These are phyloP conservation scores for Recurvomyces mirabilis DNA, from an alignment of 495 filamentous ascomycete genomes.

Conservation along the genomic window DNA sequence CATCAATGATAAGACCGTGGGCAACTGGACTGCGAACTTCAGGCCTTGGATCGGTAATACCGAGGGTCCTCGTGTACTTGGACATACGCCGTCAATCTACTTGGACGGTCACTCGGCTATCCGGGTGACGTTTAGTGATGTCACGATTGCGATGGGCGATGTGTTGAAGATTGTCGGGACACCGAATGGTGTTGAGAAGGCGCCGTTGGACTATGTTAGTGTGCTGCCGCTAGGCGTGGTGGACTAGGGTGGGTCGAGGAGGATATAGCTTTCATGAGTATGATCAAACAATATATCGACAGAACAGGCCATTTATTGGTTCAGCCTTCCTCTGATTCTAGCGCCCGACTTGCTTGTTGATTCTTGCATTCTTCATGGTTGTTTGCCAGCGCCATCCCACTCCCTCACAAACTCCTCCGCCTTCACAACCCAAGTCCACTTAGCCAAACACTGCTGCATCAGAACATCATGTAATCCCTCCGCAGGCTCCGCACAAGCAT, in stretches of 20 bases:
- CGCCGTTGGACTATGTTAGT: constrained; percentile 56
- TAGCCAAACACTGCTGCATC: constrained; percentile 18
- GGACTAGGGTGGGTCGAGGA: constrained; percentile 37
- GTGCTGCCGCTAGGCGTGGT: constrained; percentile 48
- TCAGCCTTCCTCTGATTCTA: too few species aligned
- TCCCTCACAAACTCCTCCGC: constrained; percentile 13
- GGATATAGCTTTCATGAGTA: neutral
- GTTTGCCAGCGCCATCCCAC: constrained; percentile 3
- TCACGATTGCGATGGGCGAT: constrained; percentile 44
- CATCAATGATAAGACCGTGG: constrained; percentile 41
- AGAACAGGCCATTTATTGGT: too few species aligned
- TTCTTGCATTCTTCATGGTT: too few species aligned
- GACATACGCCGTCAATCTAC: constrained; percentile 43
- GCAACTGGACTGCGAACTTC: constrained; percentile 45
- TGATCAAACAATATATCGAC: too few species aligned
- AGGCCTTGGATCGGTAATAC: constrained; percentile 11
- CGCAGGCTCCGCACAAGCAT: constrained; percentile 29
- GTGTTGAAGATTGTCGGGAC: constrained; percentile 47
- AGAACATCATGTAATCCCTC: constrained; percentile 25
- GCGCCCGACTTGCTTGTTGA: too few species aligned
- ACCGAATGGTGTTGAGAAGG: constrained; percentile 49
- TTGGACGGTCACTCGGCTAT: constrained; percentile 55
- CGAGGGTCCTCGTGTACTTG: constrained; percentile 39
- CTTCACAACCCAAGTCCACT: constrained; percentile 15
- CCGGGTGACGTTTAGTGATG: constrained; percentile 43